Conservation (phyloP, 202 grass and related monocot species). For the Setaria italica region DNA sequence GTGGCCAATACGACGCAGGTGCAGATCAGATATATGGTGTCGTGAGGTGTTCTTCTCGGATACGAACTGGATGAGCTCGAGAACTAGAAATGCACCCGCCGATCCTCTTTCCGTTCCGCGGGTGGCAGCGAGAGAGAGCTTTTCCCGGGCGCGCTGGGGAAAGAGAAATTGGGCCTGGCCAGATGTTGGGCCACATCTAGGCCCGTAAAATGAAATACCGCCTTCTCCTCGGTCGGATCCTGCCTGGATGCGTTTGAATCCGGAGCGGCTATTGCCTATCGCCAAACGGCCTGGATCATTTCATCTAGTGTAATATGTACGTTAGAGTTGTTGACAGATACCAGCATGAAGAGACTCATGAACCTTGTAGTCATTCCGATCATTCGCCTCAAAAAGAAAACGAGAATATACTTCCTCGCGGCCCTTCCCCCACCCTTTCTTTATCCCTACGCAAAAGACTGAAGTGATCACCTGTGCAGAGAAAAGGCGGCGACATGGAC, state of each 20-base stretch:
- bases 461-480: conserved; percentile 8
- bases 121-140: too few relatives aligned
- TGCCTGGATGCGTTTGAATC: too few relatives aligned
- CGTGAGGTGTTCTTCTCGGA: neutral
- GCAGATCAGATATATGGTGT: neutral
- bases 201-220: too few relatives aligned
- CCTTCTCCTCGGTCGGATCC: too few relatives aligned
- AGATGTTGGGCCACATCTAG: too few relatives aligned
- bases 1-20: neutral
- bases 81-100: neutral
- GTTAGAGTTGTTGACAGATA: too few relatives aligned
- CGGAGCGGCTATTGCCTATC: too few relatives aligned
- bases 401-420: conserved; percentile 8
- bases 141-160: too few relatives aligned
- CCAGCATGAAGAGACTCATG: conserved; percentile 6
- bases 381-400: neutral
- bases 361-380: conserved; percentile 23
- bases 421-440: conserved; percentile 40
- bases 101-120: neutral
- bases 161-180: too few relatives aligned
- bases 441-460: conserved; percentile 51
- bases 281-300: neutral
- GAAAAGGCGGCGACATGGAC: conserved; percentile 35
- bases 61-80: neutral
- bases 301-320: too few relatives aligned